Evolutionary conservation across 805 yeast genomes (phyloP).

Genomic region (Suhomyces sp.): DNA sequence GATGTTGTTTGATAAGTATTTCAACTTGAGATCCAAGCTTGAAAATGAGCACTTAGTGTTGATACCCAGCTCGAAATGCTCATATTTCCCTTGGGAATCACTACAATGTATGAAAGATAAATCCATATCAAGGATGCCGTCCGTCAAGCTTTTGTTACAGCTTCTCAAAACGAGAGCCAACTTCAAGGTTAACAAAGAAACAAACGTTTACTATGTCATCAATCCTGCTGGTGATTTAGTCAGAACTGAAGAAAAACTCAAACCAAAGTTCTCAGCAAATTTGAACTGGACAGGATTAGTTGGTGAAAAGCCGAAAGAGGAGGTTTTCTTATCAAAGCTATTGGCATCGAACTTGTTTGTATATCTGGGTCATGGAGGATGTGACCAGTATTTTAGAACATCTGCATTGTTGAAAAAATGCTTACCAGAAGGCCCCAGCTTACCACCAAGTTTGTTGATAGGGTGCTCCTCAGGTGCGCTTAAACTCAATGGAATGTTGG

Average conservation of each 20-base stretch:
- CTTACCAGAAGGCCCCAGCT: slow-evolving; percentile 28
- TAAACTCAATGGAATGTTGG: slow-evolving; percentile 54
- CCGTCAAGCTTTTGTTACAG: slow-evolving; percentile 42
- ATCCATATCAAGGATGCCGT: slow-evolving; percentile 76
- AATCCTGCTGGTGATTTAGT: slow-evolving; percentile 81
- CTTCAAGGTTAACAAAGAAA: background rate
- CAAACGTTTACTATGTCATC: slow-evolving; percentile 51
- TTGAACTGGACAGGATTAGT: slow-evolving; percentile 52
- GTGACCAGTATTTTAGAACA: slow-evolving; percentile 74
- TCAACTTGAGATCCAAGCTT: slow-evolving; percentile 5
- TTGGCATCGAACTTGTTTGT: slow-evolving; percentile 48
- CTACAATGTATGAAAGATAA: slow-evolving; percentile 49
- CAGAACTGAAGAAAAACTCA: slow-evolving; percentile 61
- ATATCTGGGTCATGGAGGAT: slow-evolving; percentile 95
- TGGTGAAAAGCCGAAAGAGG: slow-evolving; percentile 58
- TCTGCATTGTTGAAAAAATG: slow-evolving; percentile 40
- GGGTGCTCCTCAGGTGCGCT: slow-evolving; percentile 91
- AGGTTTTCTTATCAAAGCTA: slow-evolving; percentile 45
- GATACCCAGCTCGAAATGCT: slow-evolving; percentile 63
- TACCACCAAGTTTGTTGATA: slow-evolving; percentile 65
- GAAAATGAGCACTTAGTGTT: slow-evolving; percentile 57
- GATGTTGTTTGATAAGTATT: slow-evolving; percentile 35
- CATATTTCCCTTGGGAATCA: slow-evolving; percentile 89
- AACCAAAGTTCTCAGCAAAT: slow-evolving; percentile 35
- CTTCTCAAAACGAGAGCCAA: slow-evolving; percentile 22